phyloP scores from a whole-genome alignment of 306 rosid genomes.

The Trifolium subterraneum region DNA sequence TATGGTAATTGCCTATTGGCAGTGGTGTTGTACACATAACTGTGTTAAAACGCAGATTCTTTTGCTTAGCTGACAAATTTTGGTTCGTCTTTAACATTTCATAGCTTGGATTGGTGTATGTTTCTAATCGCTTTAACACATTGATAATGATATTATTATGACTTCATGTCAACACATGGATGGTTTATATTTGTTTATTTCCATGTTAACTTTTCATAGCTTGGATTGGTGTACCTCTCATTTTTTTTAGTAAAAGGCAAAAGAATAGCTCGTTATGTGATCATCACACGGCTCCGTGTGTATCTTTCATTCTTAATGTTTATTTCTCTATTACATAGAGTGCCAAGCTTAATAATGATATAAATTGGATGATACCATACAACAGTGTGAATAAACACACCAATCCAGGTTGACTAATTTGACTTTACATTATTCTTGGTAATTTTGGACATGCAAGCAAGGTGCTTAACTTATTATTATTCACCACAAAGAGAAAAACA shows the following conservation, averaged over 20 bases:
- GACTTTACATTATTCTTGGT: neutral
- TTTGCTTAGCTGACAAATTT: conserved; percentile 33
- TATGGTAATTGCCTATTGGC: conserved; percentile 40
- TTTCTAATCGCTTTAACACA: neutral
- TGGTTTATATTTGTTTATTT: neutral
- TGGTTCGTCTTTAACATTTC: conserved; percentile 9
- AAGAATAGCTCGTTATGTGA: too few species aligned
- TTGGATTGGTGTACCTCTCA: neutral
- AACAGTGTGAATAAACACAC: neutral
- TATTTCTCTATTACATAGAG: neutral
- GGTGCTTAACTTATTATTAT: neutral
- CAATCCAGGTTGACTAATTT: neutral
- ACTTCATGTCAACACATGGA: neutral
- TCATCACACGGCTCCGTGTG: too few species aligned
- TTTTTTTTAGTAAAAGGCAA: too few species aligned
- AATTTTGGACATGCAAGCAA: neutral
- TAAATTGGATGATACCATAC: neutral
- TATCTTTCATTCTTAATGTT: neutral
- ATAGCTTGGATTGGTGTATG: neutral
- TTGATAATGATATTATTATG: neutral
- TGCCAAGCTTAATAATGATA: neutral
- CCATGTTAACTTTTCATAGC: conserved; percentile 1
- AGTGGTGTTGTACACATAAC: conserved; percentile 38
- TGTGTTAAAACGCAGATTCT: conserved; percentile 17
- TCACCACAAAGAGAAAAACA: conserved; percentile 5